Percentiles rank a stretch among this genome's conserved stretches.
These are phyloP conservation scores for Staphylotrichum longicolle DNA, from an alignment of 495 filamentous ascomycete genomes.

Conservation along the genomic window DNA sequence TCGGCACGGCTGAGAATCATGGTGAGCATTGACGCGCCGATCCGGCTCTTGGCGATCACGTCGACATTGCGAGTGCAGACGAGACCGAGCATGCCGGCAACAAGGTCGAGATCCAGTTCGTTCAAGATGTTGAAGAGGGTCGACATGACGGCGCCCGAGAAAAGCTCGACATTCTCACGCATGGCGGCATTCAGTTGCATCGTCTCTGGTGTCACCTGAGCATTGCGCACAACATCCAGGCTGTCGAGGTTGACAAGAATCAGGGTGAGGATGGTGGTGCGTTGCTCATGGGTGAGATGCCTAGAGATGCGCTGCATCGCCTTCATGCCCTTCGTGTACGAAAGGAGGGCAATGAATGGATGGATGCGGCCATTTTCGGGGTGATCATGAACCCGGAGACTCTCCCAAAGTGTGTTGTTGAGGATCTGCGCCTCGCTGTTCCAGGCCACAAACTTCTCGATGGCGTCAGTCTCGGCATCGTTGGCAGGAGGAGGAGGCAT, in stretches of 20 bases:
- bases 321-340: constrained; percentile 94
- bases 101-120: constrained; percentile 85
- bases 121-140: constrained; percentile 83
- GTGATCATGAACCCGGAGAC: constrained; percentile 86
- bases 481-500: constrained; percentile 66
- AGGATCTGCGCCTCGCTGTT: constrained; percentile 62
- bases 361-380: constrained; percentile 74
- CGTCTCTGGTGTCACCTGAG: constrained; percentile 65
- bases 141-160: constrained; percentile 82
- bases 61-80: constrained; percentile 80
- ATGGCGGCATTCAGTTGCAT: constrained; percentile 66
- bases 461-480: constrained; percentile 58
- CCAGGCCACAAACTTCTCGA: constrained; percentile 71
- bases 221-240: constrained; percentile 81
- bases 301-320: constrained; percentile 92
- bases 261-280: constrained; percentile 90
- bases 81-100: constrained; percentile 82
- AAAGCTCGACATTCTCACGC: constrained; percentile 89
- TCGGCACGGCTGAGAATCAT: constrained; percentile 95
- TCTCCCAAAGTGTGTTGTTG: constrained; percentile 78
- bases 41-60: constrained; percentile 72
- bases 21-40: constrained; percentile 85
- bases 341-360: constrained; percentile 95
- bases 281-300: constrained; percentile 86
- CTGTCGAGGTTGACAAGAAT: constrained; percentile 91